These are phyloP conservation scores for Lipomyces orientalis DNA, from an alignment of 805 yeast species.

Conservation along the genomic window DNA sequence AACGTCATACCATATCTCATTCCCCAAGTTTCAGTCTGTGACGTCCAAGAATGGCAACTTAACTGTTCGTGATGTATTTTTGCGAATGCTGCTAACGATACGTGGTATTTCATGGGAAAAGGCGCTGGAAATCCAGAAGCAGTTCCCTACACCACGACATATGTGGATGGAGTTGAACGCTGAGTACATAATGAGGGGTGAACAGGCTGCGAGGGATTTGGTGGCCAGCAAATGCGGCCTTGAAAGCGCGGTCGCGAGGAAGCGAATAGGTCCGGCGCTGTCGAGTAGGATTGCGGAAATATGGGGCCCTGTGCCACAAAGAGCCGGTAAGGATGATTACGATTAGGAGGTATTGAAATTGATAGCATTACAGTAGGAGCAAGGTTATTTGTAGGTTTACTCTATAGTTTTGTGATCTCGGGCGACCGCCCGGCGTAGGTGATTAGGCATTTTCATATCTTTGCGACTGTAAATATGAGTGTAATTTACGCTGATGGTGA, in stretches of 20 bases:
- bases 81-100: conserved; percentile 76
- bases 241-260: conserved; percentile 49
- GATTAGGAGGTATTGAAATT: background rate
- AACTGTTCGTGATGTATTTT: conserved; percentile 76
- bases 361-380: background rate
- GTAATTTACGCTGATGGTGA: background rate
- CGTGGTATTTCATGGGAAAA: conserved; percentile 85
- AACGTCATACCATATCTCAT: conserved; percentile 50
- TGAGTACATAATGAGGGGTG: conserved; percentile 34
- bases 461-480: background rate
- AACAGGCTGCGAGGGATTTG: conserved; percentile 43
- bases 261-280: conserved; percentile 57
- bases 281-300: conserved; percentile 60
- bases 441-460: background rate
- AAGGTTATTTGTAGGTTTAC: background rate
- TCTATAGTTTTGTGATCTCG: background rate
- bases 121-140: conserved; percentile 75
- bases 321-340: background rate
- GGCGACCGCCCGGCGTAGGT: too few species aligned
- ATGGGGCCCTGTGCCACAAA: conserved; percentile 54
- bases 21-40: conserved; percentile 65
- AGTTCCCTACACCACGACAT: conserved; percentile 70
- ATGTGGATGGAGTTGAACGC: conserved; percentile 57
- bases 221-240: conserved; percentile 15
- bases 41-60: conserved; percentile 71